A percentile compares a stretch with the other conserved stretches of the same genome.
Conservation (phyloP, 1,284 basidiomycete species). For the Omphalotus olearius region DNA sequence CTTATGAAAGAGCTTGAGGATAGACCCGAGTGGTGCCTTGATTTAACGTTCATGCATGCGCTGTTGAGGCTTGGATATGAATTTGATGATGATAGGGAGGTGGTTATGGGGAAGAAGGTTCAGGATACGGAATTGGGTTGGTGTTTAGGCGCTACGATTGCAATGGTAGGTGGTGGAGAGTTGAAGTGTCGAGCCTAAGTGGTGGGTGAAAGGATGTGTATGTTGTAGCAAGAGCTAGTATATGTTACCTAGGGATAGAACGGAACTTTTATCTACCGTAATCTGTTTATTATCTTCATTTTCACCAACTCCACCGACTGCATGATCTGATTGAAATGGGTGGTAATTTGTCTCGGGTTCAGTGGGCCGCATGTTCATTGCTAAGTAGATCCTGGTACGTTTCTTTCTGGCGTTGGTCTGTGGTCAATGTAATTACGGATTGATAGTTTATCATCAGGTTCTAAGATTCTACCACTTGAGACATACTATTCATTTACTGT, state of each 20-base stretch:
- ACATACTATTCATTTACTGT: too few species aligned
- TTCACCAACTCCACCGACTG: too few species aligned
- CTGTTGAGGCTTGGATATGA: conserved; percentile 84
- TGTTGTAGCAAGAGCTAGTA: neutral
- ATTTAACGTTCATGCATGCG: conserved; percentile 93
- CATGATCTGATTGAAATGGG: too few species aligned
- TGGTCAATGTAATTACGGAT: too few species aligned
- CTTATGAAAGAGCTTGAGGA: conserved; percentile 77
- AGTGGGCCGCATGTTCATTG: too few species aligned
- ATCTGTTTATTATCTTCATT: too few species aligned
- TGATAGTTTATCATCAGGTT: too few species aligned
- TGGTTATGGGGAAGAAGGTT: conserved; percentile 86
- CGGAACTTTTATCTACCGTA: too few species aligned
- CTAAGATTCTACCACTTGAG: too few species aligned
- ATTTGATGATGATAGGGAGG: conserved; percentile 62
- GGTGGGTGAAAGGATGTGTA: neutral
- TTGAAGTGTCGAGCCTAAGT: conserved; percentile 35
- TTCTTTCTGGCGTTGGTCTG: too few species aligned
- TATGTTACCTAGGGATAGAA: neutral
- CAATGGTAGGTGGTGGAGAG: conserved; percentile 62
- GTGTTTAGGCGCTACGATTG: conserved; percentile 85
- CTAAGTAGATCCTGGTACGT: too few species aligned
- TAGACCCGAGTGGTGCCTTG: conserved; percentile 92
- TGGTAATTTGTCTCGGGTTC: too few species aligned
- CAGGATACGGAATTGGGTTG: conserved; percentile 93